These are phyloP conservation scores for Fusarium graminum DNA, from an alignment of 2,329 filamentous ascomycete genomes.

Conservation along the genomic window DNA sequence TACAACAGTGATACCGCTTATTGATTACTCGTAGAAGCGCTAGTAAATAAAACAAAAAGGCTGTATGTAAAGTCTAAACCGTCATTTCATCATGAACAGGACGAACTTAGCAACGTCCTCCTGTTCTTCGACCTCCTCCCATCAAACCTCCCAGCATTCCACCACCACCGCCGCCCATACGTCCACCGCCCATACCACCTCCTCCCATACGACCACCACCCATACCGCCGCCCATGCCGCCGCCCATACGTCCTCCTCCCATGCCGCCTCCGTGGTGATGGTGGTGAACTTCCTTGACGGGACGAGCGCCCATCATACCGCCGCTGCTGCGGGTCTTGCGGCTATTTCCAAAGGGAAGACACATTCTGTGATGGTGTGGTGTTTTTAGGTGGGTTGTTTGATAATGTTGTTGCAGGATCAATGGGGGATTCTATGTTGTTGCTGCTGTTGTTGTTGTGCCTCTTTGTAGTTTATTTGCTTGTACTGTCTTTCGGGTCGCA, in stretches of 20 bases:
- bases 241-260: conserved; percentile 6
- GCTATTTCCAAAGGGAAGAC: conserved; percentile 21
- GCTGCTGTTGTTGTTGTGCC: not conserved
- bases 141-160: conserved; percentile 8
- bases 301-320: conserved; percentile 24
- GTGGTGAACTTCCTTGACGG: conserved; percentile 22
- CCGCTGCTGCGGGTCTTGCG: conserved; percentile 5
- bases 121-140: conserved; percentile 20
- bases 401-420: no score
- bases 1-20: not conserved
- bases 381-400: not conserved
- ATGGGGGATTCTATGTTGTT: no score
- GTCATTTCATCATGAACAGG: not conserved
- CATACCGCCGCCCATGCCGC: conserved; percentile 6
- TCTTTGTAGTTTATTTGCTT: not conserved
- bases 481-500: not conserved
- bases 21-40: not conserved
- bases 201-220: conserved; percentile 22
- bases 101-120: conserved; percentile 10
- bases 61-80: not conserved
- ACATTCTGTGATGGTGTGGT: conserved; percentile 5
- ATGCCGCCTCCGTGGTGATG: conserved; percentile 22
- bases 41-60: not conserved
- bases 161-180: conserved; percentile 23
- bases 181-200: conserved; percentile 15